phyloP scores from a whole-genome alignment of 305 asterid species.

The Withania somnifera region DNA sequence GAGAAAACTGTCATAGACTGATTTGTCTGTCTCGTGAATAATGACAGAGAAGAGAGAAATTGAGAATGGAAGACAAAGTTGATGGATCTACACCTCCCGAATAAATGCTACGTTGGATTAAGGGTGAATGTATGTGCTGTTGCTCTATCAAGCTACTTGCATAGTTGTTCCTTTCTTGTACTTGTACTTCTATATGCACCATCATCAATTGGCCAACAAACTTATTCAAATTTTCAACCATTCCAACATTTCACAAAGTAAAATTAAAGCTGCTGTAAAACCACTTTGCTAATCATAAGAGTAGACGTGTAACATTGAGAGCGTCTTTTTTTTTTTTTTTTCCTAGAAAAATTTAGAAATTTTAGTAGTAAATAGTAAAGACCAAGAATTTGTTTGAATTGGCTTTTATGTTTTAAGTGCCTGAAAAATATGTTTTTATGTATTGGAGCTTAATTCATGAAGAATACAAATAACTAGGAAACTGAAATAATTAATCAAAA shows the following conservation, averaged over 20 bases:
- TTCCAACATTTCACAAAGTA: neutral
- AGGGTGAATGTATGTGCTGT: neutral
- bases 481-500: too few species aligned
- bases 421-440: too few species aligned
- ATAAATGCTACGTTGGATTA: constrained; percentile 4
- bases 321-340: neutral
- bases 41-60: constrained; percentile 8
- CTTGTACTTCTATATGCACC: neutral
- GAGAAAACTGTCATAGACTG: neutral
- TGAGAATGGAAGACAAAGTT: constrained; percentile 1
- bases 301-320: neutral
- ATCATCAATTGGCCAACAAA: neutral
- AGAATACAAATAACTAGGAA: too few species aligned
- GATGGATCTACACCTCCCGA: neutral
- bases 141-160: constrained; percentile 1
- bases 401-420: too few species aligned
- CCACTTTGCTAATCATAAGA: neutral
- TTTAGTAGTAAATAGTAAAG: neutral
- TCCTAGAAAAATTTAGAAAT: neutral
- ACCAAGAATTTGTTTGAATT: too few species aligned
- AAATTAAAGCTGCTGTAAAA: too few species aligned
- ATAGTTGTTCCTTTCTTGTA: neutral
- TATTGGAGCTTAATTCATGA: too few species aligned
- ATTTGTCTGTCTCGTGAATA: neutral
- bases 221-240: neutral